Base-by-base conservation (phyloP, 352 stramenopile species). In the Phytopythium vexans region DNA sequence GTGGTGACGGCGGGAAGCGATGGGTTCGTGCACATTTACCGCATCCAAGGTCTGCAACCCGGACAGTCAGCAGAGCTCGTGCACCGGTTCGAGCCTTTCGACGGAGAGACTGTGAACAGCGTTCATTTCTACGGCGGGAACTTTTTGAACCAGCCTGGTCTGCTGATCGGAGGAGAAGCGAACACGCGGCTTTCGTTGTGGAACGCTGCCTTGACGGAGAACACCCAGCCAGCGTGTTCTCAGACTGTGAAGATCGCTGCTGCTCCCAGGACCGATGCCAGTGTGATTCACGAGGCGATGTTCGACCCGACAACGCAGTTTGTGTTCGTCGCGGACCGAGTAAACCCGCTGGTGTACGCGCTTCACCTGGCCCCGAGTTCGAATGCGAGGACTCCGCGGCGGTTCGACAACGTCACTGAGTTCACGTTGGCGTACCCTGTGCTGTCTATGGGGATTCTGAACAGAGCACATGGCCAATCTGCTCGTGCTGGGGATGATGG, bases 11-110 rank as follows among this genome's bases (percentile, higher is more conserved):
- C 76, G 55, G 77, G 82, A 3, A 83, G 64, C 31, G 83, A 94
- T 64, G 83, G 83, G 1, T 78, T 89, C 49, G 84, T 94, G 35
- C 81, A 91, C 66, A 74, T 94, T 8, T 94, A 92, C 64, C 73
- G 74, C 46, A 64, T 91, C 21, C 70, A 72, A 7, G 68, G 63
- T 21, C 70, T 67, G 15, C 56, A 61, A 31, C 63, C 71, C 49
- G 82, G 81, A 15, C 74, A 81, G 32, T 60, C 68, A 11, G 84
- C 73, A 1, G 74, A 88, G 52, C 80, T 89, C 56, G 61, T 92
- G 9, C 82, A 91, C 32, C 73, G 82, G 6, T 94, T 94, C 40
- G 76, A 94, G 43, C 84, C 84, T 10, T 92, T 92, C 44, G 56
- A 82, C 16, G 80, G 84, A 15, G 68, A 75, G n/a, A 54, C 66